Evolutionary conservation across 352 stramenopile genomes (phyloP).

Genomic region (Plasmopara viticola): DNA sequence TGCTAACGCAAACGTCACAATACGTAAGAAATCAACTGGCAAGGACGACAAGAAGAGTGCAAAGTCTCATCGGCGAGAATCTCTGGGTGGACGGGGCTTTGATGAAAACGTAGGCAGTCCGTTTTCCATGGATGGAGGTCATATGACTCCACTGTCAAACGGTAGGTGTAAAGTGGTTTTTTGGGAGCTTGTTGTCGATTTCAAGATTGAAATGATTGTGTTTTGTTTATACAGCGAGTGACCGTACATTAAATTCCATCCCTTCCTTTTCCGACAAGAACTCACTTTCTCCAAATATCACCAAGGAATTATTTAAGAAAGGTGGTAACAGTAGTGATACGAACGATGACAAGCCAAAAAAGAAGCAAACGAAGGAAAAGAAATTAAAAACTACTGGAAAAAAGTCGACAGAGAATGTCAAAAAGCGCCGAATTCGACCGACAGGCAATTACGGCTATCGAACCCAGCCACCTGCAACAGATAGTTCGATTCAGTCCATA

Average conservation of each 20-base stretch:
- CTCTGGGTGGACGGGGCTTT: conserved; percentile 41
- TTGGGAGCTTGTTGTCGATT: too few relatives aligned
- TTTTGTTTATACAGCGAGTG: conserved; percentile 32
- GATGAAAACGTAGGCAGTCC: conserved; percentile 38
- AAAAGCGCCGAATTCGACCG: conserved; percentile 24
- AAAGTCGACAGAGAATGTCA: conserved; percentile 15
- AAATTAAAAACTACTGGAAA: conserved; percentile 21
- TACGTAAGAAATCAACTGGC: conserved; percentile 20
- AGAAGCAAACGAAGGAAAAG: conserved; percentile 26
- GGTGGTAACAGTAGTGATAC: conserved; percentile 24
- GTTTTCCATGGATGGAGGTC: conserved; percentile 50
- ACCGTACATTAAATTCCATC: conserved; percentile 53
- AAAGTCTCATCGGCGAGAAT: conserved; percentile 32
- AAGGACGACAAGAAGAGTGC: conserved; percentile 10
- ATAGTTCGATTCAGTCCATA: conserved; percentile 34
- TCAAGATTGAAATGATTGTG: too few relatives aligned
- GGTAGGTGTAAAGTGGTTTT: conserved; percentile 12
- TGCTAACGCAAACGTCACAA: conserved; percentile 21
- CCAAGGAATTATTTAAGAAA: conserved; percentile 50
- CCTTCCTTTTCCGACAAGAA: conserved; percentile 47
- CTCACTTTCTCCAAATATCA: conserved; percentile 45
- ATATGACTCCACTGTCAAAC: conserved; percentile 66
- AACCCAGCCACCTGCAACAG: conserved; percentile 31
- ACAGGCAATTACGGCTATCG: conserved; percentile 50
- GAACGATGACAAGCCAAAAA: conserved; percentile 19